Percentiles rank a stretch among this genome's conserved stretches.
phyloP scores from a whole-genome alignment of 148 eudicot genomes.

The Bassia scoparia region DNA sequence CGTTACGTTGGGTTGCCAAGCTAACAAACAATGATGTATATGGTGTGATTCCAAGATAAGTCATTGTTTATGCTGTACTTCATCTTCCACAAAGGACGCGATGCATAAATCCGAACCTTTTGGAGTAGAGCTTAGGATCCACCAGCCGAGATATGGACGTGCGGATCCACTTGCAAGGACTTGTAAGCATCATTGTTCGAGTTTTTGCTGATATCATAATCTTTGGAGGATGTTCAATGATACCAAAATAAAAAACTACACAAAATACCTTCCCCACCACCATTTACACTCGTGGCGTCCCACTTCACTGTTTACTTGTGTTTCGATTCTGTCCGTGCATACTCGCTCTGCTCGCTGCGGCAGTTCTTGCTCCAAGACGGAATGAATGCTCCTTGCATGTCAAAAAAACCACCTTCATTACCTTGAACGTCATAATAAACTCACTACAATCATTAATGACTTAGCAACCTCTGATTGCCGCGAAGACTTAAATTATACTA shows the following conservation, averaged over 20 bases:
- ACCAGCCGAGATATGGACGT: conserved; percentile 45
- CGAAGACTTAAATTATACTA: neutral
- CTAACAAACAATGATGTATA: conserved; percentile 1
- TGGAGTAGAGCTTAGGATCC: conserved; percentile 51
- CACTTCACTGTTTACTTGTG: conserved; percentile 16
- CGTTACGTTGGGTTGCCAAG: neutral
- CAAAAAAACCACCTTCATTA: too few relatives aligned
- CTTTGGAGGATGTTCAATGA: conserved; percentile 51
- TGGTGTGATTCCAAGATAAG: neutral
- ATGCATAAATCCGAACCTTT: conserved; percentile 46
- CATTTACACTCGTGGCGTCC: conserved; percentile 33
- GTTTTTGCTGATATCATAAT: conserved; percentile 43
- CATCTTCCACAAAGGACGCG: conserved; percentile 46
- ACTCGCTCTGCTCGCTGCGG: conserved; percentile 49
- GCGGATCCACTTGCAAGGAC: conserved; percentile 45
- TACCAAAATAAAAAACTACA: conserved; percentile 42
- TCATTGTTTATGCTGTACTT: conserved; percentile 12
- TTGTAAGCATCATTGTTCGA: conserved; percentile 52
- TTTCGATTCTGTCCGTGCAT: conserved; percentile 24
- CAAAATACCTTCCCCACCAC: conserved; percentile 33
- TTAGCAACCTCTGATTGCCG: neutral
- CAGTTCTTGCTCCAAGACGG: conserved; percentile 47
- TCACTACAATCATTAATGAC: neutral
- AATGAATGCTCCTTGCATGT: conserved; percentile 39
- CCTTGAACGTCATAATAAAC: too few relatives aligned